phyloP scores from a whole-genome alignment of 2,329 filamentous ascomycete genomes.

The Incumbomyces delicatus region DNA sequence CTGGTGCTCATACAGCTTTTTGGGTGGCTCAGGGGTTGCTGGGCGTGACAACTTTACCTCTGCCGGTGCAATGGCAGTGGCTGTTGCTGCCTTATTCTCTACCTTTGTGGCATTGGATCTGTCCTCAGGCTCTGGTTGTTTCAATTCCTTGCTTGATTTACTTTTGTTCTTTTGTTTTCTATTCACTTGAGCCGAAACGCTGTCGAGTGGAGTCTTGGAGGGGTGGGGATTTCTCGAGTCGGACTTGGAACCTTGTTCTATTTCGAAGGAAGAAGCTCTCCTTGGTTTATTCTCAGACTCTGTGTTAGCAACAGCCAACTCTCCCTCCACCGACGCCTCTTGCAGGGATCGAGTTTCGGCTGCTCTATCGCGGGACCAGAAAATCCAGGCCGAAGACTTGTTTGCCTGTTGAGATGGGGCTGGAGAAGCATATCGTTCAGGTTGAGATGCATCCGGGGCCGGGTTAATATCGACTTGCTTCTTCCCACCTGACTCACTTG shows the following conservation, averaged over 20 bases:
- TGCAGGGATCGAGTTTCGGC: slow-evolving; percentile 9
- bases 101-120: slow-evolving; percentile 23
- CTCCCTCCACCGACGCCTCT: slow-evolving; percentile 15
- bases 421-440: slow-evolving; percentile 12
- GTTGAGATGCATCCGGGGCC: slow-evolving; percentile 1
- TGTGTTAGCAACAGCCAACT: slow-evolving; percentile 21
- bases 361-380: slow-evolving; percentile 23
- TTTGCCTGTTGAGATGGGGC: slow-evolving; percentile 15
- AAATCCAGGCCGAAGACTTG: slow-evolving; percentile 19
- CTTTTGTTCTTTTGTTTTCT: slow-evolving; percentile 10
- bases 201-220: neutral
- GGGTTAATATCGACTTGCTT: neutral
- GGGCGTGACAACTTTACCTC: slow-evolving; percentile 19
- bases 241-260: slow-evolving; percentile 14
- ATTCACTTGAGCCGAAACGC: neutral
- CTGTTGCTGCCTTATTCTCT: slow-evolving; percentile 19
- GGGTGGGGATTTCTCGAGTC: slow-evolving; percentile 7
- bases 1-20: slow-evolving; percentile 33
- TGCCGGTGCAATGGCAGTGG: slow-evolving; percentile 15
- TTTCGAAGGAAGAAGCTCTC: slow-evolving; percentile 20
- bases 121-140: slow-evolving; percentile 23
- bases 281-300: slow-evolving; percentile 19
- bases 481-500: neutral
- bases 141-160: slow-evolving; percentile 12
- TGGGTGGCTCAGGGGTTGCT: slow-evolving; percentile 19